phyloP scores from a whole-genome alignment of 176 grass and related monocot species.

The Aegilops sharonensis region DNA sequence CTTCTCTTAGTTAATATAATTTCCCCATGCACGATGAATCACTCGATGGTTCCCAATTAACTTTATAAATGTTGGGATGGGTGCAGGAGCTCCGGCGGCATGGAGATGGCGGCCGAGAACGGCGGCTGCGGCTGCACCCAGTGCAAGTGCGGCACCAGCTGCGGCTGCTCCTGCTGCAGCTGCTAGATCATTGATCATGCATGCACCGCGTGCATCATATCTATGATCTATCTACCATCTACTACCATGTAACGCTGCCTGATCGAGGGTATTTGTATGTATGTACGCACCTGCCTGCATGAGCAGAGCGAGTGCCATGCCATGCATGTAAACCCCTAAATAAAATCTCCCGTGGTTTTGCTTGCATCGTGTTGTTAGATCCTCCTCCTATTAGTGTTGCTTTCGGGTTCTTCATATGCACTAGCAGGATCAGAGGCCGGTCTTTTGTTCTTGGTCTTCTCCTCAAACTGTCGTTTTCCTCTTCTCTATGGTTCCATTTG shows the following conservation, averaged over 20 bases:
- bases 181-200: neutral
- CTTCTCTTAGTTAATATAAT: neutral
- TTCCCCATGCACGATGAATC: too few species aligned
- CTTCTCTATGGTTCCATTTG: too few species aligned
- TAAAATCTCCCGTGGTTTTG: neutral
- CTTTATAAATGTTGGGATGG: too few species aligned
- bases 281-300: neutral
- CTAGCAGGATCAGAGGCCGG: too few species aligned
- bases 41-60: too few species aligned
- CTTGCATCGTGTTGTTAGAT: too few species aligned
- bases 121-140: conserved; percentile 44
- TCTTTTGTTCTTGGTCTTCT: too few species aligned
- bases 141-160: conserved; percentile 54
- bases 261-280: neutral
- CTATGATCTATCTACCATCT: neutral
- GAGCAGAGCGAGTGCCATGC: neutral
- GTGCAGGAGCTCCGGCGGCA: conserved; percentile 33
- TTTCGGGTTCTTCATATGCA: too few species aligned
- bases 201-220: neutral
- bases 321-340: neutral
- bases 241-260: neutral
- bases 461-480: too few species aligned
- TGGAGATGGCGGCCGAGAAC: conserved; percentile 29
- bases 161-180: conserved; percentile 45
- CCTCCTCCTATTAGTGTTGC: too few species aligned